Evolutionary conservation across 1,284 basidiomycete genomes (phyloP).

Genomic region (Filobasidium uniguttulatum): DNA sequence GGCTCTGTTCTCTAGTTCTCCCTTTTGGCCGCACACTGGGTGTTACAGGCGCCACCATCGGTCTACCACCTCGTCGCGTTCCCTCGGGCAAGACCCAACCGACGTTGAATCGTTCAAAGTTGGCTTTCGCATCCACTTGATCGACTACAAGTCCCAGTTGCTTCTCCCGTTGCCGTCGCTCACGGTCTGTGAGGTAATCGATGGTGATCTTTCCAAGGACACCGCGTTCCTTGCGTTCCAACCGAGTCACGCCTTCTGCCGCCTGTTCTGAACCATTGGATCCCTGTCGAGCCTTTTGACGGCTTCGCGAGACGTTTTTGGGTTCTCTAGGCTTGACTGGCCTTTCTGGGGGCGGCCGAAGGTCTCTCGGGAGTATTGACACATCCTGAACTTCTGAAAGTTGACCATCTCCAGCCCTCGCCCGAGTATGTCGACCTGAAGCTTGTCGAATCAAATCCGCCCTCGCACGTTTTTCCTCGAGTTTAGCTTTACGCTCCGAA

Average conservation of each 20-base stretch:
- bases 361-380: not conserved
- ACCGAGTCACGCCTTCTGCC: too few species aligned
- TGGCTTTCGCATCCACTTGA: constrained; percentile 54
- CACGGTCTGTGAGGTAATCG: constrained; percentile 32
- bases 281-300: too few species aligned
- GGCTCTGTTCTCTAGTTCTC: constrained; percentile 5
- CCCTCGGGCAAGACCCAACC: constrained; percentile 75
- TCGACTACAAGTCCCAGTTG: constrained; percentile 42
- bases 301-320: too few species aligned
- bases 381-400: not conserved
- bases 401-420: constrained; percentile 5
- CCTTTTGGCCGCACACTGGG: too few species aligned
- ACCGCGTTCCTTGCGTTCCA: constrained; percentile 26
- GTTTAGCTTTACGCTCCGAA: constrained; percentile 12
- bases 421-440: constrained; percentile 6
- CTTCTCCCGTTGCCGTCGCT: constrained; percentile 28
- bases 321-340: too few species aligned
- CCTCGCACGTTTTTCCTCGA: constrained; percentile 20
- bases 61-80: constrained; percentile 47
- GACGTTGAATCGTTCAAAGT: constrained; percentile 36
- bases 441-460: not conserved
- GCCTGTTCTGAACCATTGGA: too few species aligned
- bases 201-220: constrained; percentile 27
- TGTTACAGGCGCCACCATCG: constrained; percentile 18
- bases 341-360: not conserved